Conservation (phyloP, 2,329 filamentous ascomycete genomes). For the Elsinoe perseae region DNA sequence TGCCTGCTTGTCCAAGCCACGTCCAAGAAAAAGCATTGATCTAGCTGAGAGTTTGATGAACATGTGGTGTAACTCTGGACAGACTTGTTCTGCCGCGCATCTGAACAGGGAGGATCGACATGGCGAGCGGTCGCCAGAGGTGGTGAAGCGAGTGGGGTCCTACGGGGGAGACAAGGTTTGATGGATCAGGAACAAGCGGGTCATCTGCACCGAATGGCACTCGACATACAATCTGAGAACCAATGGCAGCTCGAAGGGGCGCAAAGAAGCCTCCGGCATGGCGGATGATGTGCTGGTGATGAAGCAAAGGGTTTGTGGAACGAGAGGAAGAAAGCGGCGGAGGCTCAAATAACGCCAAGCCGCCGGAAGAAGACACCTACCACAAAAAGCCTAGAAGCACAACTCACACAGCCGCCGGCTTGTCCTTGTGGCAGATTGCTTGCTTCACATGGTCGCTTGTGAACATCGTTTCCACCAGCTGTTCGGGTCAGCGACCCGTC, state of each 20-base stretch:
- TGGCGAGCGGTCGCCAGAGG: not conserved
- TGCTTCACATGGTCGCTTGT: constrained; percentile 11
- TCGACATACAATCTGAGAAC: not conserved
- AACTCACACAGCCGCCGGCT: not conserved
- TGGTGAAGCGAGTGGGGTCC: not conserved
- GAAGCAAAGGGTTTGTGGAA: not conserved
- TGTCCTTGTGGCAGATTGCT: constrained; percentile 9
- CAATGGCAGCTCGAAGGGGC: not conserved
- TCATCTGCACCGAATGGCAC: not conserved
- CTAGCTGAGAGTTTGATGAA: not conserved
- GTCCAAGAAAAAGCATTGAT: not conserved
- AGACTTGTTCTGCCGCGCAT: not conserved
- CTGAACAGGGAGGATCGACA: constrained; percentile 13
- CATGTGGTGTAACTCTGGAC: constrained; percentile 1
- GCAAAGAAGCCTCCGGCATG: constrained; percentile 7
- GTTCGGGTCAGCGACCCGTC: not conserved
- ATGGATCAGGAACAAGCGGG: constrained; percentile 1
- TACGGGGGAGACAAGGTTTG: not conserved
- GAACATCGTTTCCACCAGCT: not conserved
- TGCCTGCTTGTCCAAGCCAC: not conserved
- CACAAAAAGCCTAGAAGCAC: not conserved
- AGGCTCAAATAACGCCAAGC: not conserved
- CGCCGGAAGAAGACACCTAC: constrained; percentile 8
- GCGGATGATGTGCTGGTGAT: constrained; percentile 13
- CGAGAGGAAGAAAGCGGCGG: not conserved